phyloP scores from a whole-genome alignment of 495 filamentous ascomycete species.

The Penicillium crystallinum region DNA sequence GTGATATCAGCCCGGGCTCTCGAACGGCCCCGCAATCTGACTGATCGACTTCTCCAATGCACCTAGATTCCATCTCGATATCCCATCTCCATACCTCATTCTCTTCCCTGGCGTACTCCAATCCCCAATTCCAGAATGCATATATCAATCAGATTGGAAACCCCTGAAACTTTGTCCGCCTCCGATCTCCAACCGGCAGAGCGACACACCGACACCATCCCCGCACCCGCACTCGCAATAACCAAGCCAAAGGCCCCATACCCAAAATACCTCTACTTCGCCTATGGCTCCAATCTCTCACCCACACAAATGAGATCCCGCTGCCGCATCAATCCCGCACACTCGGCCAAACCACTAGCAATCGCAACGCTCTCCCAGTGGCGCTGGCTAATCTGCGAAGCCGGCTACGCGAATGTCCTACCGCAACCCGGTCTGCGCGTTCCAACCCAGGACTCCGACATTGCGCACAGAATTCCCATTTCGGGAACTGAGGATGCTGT shows the following conservation, averaged over 20 bases:
- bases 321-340: constrained; percentile 50
- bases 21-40: no score
- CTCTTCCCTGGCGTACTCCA: background rate
- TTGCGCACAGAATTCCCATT: constrained; percentile 15
- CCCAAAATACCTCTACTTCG: constrained; percentile 55
- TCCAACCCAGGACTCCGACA: constrained; percentile 15
- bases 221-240: background rate
- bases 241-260: background rate
- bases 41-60: no score
- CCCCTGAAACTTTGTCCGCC: background rate
- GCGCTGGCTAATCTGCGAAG: constrained; percentile 61
- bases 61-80: background rate
- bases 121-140: background rate
- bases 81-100: background rate
- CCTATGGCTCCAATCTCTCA: constrained; percentile 70
- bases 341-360: constrained; percentile 44
- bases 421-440: constrained; percentile 27
- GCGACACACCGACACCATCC: constrained; percentile 4
- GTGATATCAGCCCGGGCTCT: no score
- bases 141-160: background rate
- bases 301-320: constrained; percentile 58
- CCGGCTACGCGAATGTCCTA: constrained; percentile 68
- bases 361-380: constrained; percentile 46
- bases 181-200: background rate
- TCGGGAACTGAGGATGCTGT: constrained; percentile 29